Conservation (phyloP, 1,284 basidiomycete species). For the Cutaneotrichosporon sp. region DNA sequence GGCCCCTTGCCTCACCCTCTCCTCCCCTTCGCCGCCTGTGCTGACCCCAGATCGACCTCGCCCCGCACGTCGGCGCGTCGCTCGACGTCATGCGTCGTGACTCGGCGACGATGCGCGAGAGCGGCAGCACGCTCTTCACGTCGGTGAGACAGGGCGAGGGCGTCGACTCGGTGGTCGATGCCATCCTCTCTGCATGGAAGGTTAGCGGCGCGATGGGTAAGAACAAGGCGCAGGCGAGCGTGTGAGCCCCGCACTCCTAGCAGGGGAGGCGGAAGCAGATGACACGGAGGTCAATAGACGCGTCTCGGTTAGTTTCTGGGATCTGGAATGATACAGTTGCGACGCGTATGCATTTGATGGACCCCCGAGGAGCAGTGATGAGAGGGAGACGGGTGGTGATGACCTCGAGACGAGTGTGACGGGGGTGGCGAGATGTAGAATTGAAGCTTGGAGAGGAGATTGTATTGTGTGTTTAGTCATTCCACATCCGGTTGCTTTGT, state of each 20-base stretch:
- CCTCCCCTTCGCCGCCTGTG: background rate
- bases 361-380: background rate
- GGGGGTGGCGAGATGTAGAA: background rate
- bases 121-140: conserved; percentile 90
- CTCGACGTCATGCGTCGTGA: conserved; percentile 94
- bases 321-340: background rate
- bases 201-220: conserved; percentile 56
- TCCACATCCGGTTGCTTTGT: background rate
- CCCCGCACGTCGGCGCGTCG: conserved; percentile 88
- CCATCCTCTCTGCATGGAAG: conserved; percentile 85
- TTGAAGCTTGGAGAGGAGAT: background rate
- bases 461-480: background rate
- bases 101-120: conserved; percentile 87
- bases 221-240: conserved; percentile 16
- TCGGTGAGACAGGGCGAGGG: conserved; percentile 79
- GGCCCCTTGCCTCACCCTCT: too few relatives aligned
- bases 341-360: conserved; percentile 3
- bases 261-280: background rate
- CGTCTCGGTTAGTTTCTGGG: background rate
- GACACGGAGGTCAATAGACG: background rate
- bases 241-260: background rate
- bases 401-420: background rate
- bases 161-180: conserved; percentile 76
- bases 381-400: background rate
- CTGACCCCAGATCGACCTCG: conserved; percentile 77